Conservation (phyloP, 164 flowering plant genomes). For the Vitis rotundifolia region DNA sequence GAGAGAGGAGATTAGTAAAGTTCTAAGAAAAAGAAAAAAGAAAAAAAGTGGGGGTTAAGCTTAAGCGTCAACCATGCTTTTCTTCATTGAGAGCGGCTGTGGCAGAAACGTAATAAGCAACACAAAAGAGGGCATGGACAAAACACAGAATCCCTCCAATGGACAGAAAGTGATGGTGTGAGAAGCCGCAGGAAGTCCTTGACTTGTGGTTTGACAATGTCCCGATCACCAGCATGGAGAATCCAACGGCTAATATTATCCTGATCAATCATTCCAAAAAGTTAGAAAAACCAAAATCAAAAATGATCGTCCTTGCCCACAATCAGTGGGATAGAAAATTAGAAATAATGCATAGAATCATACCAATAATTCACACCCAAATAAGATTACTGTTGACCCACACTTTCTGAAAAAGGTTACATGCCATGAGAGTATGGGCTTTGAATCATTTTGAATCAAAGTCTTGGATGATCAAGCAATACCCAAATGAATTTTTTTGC, state of each 20-base stretch:
- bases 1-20: not conserved
- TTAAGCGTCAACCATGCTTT: not conserved
- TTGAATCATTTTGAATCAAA: no score
- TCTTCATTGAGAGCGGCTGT: constrained; percentile 27
- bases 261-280: constrained; percentile 32
- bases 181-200: constrained; percentile 69
- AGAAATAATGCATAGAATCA: no score
- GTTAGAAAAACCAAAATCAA: not conserved
- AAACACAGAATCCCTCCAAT: constrained; percentile 85
- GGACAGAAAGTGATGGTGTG: constrained; percentile 71
- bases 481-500: no score
- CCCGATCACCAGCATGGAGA: constrained; percentile 65
- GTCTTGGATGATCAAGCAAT: no score
- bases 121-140: constrained; percentile 71
- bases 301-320: not conserved
- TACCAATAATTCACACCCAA: no score
- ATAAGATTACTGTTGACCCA: no score
- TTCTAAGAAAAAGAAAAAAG: not conserved
- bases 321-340: no score
- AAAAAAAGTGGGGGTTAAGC: not conserved
- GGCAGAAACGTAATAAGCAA: constrained; percentile 67
- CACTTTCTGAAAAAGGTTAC: no score
- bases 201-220: constrained; percentile 67
- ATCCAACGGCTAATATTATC: constrained; percentile 67
- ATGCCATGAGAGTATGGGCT: no score